A percentile compares a stretch with the other conserved stretches of the same genome.
Conservation (phyloP, 2,329 filamentous ascomycete species). For the Phialemonium atrogriseum region DNA sequence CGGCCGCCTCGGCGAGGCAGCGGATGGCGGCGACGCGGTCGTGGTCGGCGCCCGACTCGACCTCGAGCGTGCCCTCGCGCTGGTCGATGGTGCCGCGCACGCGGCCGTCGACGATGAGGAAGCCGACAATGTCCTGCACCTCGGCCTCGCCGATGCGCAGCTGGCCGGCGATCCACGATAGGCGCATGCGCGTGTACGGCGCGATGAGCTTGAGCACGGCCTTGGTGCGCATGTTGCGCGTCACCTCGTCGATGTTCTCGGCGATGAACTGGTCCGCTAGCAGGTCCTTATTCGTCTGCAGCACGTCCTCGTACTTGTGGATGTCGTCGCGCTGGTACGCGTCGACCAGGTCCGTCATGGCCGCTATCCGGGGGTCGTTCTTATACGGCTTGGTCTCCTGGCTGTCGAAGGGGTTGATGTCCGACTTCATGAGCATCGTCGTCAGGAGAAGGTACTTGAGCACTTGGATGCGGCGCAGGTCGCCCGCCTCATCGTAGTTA, state of each 20-base stretch:
- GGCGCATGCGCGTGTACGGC: constrained; percentile 86
- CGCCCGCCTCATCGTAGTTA: constrained; percentile 97
- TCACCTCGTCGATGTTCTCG: constrained; percentile 98
- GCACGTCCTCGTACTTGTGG: constrained; percentile 78
- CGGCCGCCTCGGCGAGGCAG: constrained; percentile 63
- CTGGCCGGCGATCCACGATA: constrained; percentile 79
- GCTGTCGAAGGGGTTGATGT: constrained; percentile 98
- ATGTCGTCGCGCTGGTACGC: constrained; percentile 96
- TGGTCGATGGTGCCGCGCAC: constrained; percentile 86
- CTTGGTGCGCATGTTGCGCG: constrained; percentile 95
- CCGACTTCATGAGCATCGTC: constrained; percentile 96
- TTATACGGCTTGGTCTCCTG: constrained; percentile 99
- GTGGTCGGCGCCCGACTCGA: constrained; percentile 64
- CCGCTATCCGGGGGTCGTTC: constrained; percentile 86
- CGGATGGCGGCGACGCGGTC: constrained; percentile 67
- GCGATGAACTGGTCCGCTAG: constrained; percentile 91
- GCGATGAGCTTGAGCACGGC: constrained; percentile 88
- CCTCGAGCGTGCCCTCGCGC: constrained; percentile 73
- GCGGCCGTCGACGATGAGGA: constrained; percentile 84
- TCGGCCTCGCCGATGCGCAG: constrained; percentile 79
- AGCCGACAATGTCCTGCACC: constrained; percentile 92
- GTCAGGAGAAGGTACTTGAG: constrained; percentile 94
- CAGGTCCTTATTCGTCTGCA: constrained; percentile 82
- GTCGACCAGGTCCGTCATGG: constrained; percentile 95
- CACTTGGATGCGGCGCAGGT: constrained; percentile 91